phyloP scores from a whole-genome alignment of 176 grass and related monocot genomes.

The Aegilops umbellulata region DNA sequence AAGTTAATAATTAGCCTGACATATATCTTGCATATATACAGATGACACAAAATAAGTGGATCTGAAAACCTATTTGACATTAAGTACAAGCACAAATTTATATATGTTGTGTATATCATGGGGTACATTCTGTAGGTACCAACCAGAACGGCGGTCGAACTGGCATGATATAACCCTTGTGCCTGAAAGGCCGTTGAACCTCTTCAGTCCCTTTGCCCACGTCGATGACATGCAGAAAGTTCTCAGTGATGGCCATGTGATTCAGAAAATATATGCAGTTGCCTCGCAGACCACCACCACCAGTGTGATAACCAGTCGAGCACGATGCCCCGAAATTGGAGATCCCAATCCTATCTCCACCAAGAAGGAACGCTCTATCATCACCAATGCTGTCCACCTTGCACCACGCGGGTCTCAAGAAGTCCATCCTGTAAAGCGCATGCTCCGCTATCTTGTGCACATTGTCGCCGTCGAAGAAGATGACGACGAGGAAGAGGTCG shows the following conservation, averaged over 20 bases:
- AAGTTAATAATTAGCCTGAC: no score
- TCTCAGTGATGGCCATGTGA: neutral
- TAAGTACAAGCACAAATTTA: neutral
- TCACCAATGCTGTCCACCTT: neutral
- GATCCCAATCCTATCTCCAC: neutral
- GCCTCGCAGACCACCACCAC: neutral
- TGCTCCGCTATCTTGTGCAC: neutral
- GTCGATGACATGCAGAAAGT: neutral
- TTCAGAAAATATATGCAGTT: constrained; percentile 16
- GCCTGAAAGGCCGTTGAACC: neutral
- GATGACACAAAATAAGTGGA: no score
- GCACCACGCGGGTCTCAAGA: neutral
- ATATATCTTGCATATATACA: no score
- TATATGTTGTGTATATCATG: neutral
- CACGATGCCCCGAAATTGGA: neutral
- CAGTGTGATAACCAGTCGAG: neutral
- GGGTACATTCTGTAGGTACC: neutral
- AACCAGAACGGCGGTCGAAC: constrained; percentile 1
- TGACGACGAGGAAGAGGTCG: neutral
- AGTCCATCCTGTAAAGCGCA: neutral
- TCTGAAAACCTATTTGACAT: no score
- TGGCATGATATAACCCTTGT: neutral
- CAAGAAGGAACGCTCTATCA: neutral
- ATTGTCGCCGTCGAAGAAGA: neutral
- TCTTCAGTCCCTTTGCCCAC: neutral